Conservation (phyloP, 768 basidiomycete genomes). For the Favolaschia claudopus region DNA sequence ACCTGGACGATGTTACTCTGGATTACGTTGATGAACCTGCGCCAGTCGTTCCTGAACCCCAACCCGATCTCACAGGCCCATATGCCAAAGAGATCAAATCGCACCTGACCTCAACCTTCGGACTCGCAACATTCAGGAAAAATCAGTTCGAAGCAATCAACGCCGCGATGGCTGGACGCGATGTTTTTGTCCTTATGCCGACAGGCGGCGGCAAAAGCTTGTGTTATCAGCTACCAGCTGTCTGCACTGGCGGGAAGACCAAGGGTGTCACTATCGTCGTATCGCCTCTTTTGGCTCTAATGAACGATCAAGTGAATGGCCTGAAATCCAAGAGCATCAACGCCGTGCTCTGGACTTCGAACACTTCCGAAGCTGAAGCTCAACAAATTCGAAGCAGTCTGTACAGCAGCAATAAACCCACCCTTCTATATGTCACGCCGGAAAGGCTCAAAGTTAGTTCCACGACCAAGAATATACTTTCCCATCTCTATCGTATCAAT, state of each 20-base stretch:
- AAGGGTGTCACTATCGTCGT: conserved; percentile 89
- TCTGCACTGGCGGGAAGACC: conserved; percentile 75
- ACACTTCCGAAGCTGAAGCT: conserved; percentile 49
- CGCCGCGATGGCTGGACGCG: conserved; percentile 78
- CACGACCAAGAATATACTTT: conserved; percentile 61
- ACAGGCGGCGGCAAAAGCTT: conserved; percentile 94
- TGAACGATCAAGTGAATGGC: conserved; percentile 85
- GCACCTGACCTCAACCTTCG: conserved; percentile 67
- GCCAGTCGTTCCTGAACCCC: conserved; percentile 19
- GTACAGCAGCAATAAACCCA: conserved; percentile 56
- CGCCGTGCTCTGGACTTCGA: conserved; percentile 74
- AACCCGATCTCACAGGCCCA: conserved; percentile 21
- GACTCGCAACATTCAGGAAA: conserved; percentile 70
- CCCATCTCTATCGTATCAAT: conserved; percentile 59
- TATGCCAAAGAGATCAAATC: conserved; percentile 54
- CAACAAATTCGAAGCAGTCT: conserved; percentile 53
- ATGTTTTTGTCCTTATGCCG: conserved; percentile 96
- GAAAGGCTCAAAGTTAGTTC: conserved; percentile 80
- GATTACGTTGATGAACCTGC: conserved; percentile 34
- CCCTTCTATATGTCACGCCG: conserved; percentile 88
- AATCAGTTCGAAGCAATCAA: conserved; percentile 91
- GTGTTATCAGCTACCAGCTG: conserved; percentile 90
- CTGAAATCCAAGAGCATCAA: conserved; percentile 70
- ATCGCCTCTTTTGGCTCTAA: conserved; percentile 87
- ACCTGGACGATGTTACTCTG: conserved; percentile 49